Evolutionary conservation across 1,139 yeast species (phyloP), one percentile per base, ranked within the genome.

Genomic region (Pichiaceae sp.): DNA sequence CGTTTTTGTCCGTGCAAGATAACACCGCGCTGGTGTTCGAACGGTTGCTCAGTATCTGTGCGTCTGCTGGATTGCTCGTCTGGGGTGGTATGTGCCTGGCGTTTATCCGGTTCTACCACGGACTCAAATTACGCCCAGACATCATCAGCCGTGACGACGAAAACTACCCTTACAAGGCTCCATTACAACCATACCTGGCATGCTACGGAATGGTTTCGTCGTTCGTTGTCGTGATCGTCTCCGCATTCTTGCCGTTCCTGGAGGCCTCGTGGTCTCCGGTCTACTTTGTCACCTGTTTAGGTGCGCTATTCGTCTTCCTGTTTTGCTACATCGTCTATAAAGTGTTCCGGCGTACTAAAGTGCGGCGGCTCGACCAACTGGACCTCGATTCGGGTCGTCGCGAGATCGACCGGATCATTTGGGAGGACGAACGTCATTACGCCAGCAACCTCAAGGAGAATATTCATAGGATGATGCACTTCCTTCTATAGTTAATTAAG

Each of bases 51-150:
- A 70, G 75, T 46, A 64, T 82, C 28, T 75, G 80, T 41, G 75
- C 87, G 0, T 72, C 86, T 1, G 71, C 89, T 0, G 85, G 86
- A 1, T 69, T 83, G 38, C 57, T 84, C 25, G 83, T 80, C 36
- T 85, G 95, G 95, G 73, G 78, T 40, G 84, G 89, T 4, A 80
- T 85, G 82, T 78, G 86, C 47, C 56, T 83, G 15, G 71, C 91
- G 2, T 85, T 70, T 51, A 59, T 83, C 24, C 60, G 95, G 38
- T 85, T 83, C 50, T 79, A 71, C 56, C 70, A 70, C 47, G 95
- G 89, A 0, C 60, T 85, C 42, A 66, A 74, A 46, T 57, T 71
- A 37, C 62, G 93, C 37, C 83, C 83, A 0, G 85, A 78, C 53
- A 77, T 78, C 32, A 72, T 78, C 29, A 64, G 70, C 39, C 60